A percentile compares a stretch with the other conserved stretches of the same genome.
Evolutionary conservation across 768 basidiomycete genomes (phyloP).

Genomic region (Butyriboletus loyo): DNA sequence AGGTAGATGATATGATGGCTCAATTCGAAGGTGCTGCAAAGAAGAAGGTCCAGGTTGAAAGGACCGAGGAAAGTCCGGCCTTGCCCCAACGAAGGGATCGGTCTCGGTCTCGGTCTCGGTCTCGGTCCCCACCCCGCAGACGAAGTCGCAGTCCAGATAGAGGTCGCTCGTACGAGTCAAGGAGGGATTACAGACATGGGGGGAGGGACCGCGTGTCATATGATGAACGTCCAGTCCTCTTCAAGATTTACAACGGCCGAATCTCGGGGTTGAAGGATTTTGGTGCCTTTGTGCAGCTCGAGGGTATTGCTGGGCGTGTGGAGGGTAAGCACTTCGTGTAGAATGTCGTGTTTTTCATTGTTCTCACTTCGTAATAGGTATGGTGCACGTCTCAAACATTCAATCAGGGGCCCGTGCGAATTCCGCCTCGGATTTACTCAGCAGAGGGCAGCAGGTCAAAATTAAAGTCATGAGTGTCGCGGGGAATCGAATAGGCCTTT

Average conservation of each 20-base stretch:
- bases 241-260: slow-evolving; percentile 91
- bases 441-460: slow-evolving; percentile 81
- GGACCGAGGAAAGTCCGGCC: slow-evolving; percentile 42
- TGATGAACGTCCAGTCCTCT: slow-evolving; percentile 85
- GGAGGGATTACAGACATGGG: slow-evolving; percentile 40
- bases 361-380: slow-evolving; percentile 51
- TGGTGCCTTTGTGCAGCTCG: slow-evolving; percentile 89
- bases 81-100: slow-evolving; percentile 61
- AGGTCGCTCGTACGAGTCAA: slow-evolving; percentile 45
- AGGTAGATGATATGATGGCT: slow-evolving; percentile 87
- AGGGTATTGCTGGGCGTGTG: slow-evolving; percentile 79
- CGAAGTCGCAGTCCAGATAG: slow-evolving; percentile 61
- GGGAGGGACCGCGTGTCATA: slow-evolving; percentile 37
- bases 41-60: slow-evolving; percentile 47
- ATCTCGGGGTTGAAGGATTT: slow-evolving; percentile 90
- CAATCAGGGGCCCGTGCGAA: slow-evolving; percentile 82
- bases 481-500: slow-evolving; percentile 75
- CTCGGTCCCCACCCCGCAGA: slow-evolving; percentile 45
- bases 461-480: slow-evolving; percentile 96
- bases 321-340: slow-evolving; percentile 66
- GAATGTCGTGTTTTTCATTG: background rate
- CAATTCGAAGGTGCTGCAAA: slow-evolving; percentile 67
- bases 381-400: slow-evolving; percentile 96
- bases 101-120: slow-evolving; percentile 44
- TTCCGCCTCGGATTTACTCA: slow-evolving; percentile 82